Base-by-base conservation (phyloP, 108 stramenopile species). In the Mediolabrus comicus region DNA sequence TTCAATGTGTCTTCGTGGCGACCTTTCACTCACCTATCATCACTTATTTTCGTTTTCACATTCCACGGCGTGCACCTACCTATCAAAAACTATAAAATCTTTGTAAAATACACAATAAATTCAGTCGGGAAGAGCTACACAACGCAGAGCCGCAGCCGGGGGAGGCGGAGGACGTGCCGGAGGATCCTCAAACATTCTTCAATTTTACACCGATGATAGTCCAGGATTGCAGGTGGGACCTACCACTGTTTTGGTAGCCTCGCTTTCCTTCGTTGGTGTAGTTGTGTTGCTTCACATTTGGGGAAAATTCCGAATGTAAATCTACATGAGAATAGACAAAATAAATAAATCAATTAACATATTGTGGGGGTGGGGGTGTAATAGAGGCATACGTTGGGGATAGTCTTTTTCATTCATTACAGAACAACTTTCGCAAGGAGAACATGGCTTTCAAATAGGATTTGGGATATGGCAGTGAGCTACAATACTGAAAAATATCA, bases 211-310 rank as follows among this genome's bases (percentile, higher is more conserved):
- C 7, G 96, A 97, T 59, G 96, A 97, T 69, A 91, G 91, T 38
- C 96, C 96, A 5, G 96, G 96, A 49, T 67, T 97, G 71, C 94
- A 97, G 74, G 90, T 97, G 32, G 92, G 92, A 63, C 96, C 96
- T 8, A 97, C 92, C 33, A 94, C 89, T 3, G 96, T 97, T 22
- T 82, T 97, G 83, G 84, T 95, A 3, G 87, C 90, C 11, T 84
- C 81, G 38, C 74, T 95, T 19, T 83, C 80, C 25, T 97, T 97
- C 80, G 94, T 97, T 17, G 96, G 96, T 26, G 67, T 94, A 22
- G 96, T 97, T 14, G 96, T 97, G 26, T 69, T 97, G 63, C 82
- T 97, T 43, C 96, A 97, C 62, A 95, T 97, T 78, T 86, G 87
- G 86, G 96, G 96, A 53, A 97, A 95, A 76, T 92, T 97, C 82